These are phyloP conservation scores for Backusella morwellensis DNA, from an alignment of 192 early-diverging fungal species.

Conservation along the genomic window DNA sequence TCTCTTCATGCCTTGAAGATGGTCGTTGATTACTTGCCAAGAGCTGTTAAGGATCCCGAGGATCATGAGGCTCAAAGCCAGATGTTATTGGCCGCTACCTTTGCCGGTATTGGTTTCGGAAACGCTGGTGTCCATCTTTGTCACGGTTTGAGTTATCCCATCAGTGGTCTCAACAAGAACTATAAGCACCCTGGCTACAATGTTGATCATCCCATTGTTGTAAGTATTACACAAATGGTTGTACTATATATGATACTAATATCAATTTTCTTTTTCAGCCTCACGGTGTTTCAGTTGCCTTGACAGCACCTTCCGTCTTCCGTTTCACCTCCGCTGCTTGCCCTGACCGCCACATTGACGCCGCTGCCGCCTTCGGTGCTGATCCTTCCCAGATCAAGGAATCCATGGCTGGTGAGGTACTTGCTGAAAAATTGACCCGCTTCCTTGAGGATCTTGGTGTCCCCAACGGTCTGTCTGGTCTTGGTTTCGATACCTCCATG, in stretches of 20 bases:
- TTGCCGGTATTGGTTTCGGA: slow-evolving; percentile 63
- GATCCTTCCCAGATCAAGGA: slow-evolving; percentile 62
- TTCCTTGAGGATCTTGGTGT: slow-evolving; percentile 78
- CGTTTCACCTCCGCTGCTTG: slow-evolving; percentile 75
- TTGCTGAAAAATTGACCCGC: slow-evolving; percentile 74
- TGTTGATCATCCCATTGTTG: slow-evolving; percentile 70
- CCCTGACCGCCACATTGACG: slow-evolving; percentile 86
- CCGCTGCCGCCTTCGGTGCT: slow-evolving; percentile 72
- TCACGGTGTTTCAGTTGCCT: slow-evolving; percentile 80
- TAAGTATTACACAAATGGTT: slow-evolving; percentile 16
- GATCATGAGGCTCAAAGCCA: slow-evolving; percentile 71
- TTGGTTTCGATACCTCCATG: slow-evolving; percentile 71
- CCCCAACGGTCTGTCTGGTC: slow-evolving; percentile 74
- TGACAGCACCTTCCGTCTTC: slow-evolving; percentile 91
- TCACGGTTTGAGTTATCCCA: slow-evolving; percentile 83
- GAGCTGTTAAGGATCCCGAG: slow-evolving; percentile 65
- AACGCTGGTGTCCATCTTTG: slow-evolving; percentile 83
- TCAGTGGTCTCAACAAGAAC: slow-evolving; percentile 78
- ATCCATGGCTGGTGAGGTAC: slow-evolving; percentile 69
- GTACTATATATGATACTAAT: background rate
- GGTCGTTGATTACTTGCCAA: slow-evolving; percentile 76
- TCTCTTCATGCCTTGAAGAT: slow-evolving; percentile 75
- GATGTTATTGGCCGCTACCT: slow-evolving; percentile 88
- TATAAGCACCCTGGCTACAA: slow-evolving; percentile 84
- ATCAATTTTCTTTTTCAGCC: slow-evolving; percentile 8